Conservation (phyloP, 306 rosid genomes). For the Glycine soja region DNA sequence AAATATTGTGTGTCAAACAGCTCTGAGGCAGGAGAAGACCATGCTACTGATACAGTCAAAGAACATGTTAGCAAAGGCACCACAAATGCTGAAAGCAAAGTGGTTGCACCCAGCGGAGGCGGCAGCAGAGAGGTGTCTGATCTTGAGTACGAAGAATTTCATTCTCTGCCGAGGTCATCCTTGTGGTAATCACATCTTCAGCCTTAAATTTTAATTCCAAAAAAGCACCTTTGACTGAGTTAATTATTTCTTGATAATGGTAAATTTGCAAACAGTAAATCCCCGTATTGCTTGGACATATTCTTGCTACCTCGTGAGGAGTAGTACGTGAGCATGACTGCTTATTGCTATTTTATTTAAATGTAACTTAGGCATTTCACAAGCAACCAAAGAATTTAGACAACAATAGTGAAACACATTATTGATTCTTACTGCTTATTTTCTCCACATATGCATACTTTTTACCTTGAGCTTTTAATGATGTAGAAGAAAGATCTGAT, state of each 20-base stretch:
- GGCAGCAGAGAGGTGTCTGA: constrained; percentile 66
- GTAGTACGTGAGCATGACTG: not conserved
- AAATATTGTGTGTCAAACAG: constrained; percentile 67
- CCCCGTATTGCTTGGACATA: constrained; percentile 24
- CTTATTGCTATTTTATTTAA: constrained; percentile 14
- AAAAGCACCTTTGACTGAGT: constrained; percentile 1
- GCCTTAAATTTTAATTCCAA: not conserved
- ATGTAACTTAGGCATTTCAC: constrained; percentile 7
- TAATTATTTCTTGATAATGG: constrained; percentile 23
- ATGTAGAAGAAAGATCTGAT: constrained; percentile 54
- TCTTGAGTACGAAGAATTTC: constrained; percentile 58
- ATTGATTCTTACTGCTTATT: constrained; percentile 6
- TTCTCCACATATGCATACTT: not conserved
- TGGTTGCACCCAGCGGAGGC: constrained; percentile 71
- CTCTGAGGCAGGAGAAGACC: constrained; percentile 54
- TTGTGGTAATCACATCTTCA: constrained; percentile 73
- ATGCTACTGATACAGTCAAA: constrained; percentile 48
- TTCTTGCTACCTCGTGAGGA: constrained; percentile 5
- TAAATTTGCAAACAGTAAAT: constrained; percentile 9
- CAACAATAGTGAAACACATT: constrained; percentile 9
- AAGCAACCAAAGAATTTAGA: constrained; percentile 17
- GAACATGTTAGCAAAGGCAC: constrained; percentile 55
- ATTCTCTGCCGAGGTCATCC: constrained; percentile 67
- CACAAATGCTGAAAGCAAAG: constrained; percentile 63
- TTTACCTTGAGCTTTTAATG: constrained; percentile 39